These are phyloP conservation scores for Plasmodium adleri DNA, from an alignment of 169 alveolate genomes.

Conservation along the genomic window DNA sequence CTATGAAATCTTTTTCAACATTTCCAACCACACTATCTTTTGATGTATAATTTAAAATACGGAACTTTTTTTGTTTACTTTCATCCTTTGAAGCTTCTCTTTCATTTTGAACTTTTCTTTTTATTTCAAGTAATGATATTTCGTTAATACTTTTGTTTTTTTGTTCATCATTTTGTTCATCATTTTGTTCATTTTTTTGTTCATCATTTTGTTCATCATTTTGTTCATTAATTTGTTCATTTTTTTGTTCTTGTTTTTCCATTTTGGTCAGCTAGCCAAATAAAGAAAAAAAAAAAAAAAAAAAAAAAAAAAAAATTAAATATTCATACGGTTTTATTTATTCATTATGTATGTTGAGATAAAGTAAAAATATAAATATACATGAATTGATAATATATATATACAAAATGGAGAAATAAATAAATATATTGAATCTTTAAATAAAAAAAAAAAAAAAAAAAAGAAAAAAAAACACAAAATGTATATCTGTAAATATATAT, in stretches of 20 bases:
- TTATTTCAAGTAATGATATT: slow-evolving; percentile 64
- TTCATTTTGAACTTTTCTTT: slow-evolving; percentile 74
- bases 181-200: background rate
- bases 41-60: slow-evolving; percentile 66
- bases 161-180: background rate
- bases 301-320: background rate
- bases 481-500: too few species aligned
- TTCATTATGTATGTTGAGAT: too few species aligned
- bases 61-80: slow-evolving; percentile 48
- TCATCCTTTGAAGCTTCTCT: slow-evolving; percentile 64
- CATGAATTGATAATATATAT: too few species aligned
- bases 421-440: too few species aligned
- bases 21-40: slow-evolving; percentile 61
- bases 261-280: background rate
- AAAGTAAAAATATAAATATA: too few species aligned
- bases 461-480: too few species aligned
- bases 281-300: background rate
- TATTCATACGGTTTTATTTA: too few species aligned
- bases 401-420: too few species aligned
- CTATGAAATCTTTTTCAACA: slow-evolving; percentile 59
- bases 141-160: slow-evolving; percentile 11
- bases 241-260: background rate
- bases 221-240: background rate
- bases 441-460: too few species aligned
- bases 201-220: background rate